Percentiles rank a stretch among this genome's conserved stretches.
Evolutionary conservation across 1,284 basidiomycete genomes (phyloP).

Genomic region (Pisolithus thermaeus): DNA sequence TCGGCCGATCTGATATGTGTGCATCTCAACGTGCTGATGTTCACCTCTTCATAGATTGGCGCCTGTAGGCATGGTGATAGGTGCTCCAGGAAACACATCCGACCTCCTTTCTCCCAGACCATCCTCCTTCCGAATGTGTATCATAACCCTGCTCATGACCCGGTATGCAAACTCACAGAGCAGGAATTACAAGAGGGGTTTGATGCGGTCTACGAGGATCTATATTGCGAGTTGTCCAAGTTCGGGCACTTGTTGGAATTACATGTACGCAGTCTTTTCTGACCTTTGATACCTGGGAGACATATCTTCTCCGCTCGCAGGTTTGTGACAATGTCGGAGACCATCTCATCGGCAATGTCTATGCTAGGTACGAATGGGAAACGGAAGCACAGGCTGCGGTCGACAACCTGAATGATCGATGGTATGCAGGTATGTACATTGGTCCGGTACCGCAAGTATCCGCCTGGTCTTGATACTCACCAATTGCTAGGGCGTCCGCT

Average conservation of each 20-base stretch:
- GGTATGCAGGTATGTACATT: slow-evolving; percentile 83
- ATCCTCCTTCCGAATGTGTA: slow-evolving; percentile 98
- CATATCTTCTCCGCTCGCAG: slow-evolving; percentile 30
- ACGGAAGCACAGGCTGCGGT: slow-evolving; percentile 94
- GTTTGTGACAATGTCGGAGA: slow-evolving; percentile 99
- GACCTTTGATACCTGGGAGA: not conserved
- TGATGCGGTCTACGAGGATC: slow-evolving; percentile 94
- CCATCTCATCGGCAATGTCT: slow-evolving; percentile 98
- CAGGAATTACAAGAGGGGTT: slow-evolving; percentile 93
- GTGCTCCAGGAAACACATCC: slow-evolving; percentile 96
- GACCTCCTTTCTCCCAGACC: slow-evolving; percentile 95
- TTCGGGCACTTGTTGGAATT: slow-evolving; percentile 95
- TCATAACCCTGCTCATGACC: slow-evolving; percentile 94
- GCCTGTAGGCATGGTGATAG: slow-evolving; percentile 95
- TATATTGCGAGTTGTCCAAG: slow-evolving; percentile 90
- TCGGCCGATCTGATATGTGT: slow-evolving; percentile 8
- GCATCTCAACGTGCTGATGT: slow-evolving; percentile 5
- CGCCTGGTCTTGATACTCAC: slow-evolving; percentile 6
- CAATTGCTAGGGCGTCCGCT: slow-evolving; percentile 72
- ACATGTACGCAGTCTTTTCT: slow-evolving; percentile 56
- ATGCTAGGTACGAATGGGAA: slow-evolving; percentile 98
- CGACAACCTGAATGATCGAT: slow-evolving; percentile 89
- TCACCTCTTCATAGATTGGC: slow-evolving; percentile 61
- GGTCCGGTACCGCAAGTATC: not conserved
- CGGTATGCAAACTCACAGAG: slow-evolving; percentile 79